A percentile compares a stretch with the other conserved stretches of the same genome.
These are phyloP conservation scores for Pythium guiyangense DNA, from an alignment of 352 stramenopile genomes.

Conservation along the genomic window DNA sequence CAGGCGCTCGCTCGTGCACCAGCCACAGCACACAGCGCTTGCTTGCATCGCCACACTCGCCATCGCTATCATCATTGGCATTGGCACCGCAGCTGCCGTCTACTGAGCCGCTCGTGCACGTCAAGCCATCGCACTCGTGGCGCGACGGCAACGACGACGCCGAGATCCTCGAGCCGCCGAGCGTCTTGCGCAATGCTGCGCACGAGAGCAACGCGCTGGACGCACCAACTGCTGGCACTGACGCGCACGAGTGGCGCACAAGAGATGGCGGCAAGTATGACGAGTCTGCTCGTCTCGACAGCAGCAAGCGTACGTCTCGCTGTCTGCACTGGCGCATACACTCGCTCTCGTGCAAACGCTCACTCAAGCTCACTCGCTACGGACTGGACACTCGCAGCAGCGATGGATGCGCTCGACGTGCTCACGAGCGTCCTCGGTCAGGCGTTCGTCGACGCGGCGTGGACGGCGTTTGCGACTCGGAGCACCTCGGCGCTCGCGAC, in stretches of 20 bases:
- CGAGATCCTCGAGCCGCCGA: constrained; percentile 16
- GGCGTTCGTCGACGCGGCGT: constrained; percentile 47
- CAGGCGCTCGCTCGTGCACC: constrained; percentile 12
- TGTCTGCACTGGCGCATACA: no score
- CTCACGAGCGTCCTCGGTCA: constrained; percentile 53
- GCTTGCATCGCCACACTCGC: no score
- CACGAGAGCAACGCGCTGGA: neutral
- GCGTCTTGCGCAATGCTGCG: no score
- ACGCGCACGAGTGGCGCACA: no score
- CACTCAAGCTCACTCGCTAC: no score
- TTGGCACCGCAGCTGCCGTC: no score
- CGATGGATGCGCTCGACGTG: constrained; percentile 59
- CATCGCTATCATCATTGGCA: no score
- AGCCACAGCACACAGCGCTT: no score
- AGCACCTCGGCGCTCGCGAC: constrained; percentile 25
- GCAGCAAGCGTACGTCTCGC: constrained; percentile 7
- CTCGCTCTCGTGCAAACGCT: no score
- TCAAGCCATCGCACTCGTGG: constrained; percentile 67
- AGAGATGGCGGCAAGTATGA: neutral
- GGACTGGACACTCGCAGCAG: no score
- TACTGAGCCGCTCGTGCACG: constrained; percentile 26
- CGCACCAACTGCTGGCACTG: no score
- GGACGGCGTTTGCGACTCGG: constrained; percentile 36
- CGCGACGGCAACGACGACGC: constrained; percentile 54
- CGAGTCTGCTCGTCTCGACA: neutral